Evolutionary conservation across 371 early-diverging fungal species (phyloP), one percentile per base, ranked within the genome.

Genomic region (Apophysomyces elegans): DNA sequence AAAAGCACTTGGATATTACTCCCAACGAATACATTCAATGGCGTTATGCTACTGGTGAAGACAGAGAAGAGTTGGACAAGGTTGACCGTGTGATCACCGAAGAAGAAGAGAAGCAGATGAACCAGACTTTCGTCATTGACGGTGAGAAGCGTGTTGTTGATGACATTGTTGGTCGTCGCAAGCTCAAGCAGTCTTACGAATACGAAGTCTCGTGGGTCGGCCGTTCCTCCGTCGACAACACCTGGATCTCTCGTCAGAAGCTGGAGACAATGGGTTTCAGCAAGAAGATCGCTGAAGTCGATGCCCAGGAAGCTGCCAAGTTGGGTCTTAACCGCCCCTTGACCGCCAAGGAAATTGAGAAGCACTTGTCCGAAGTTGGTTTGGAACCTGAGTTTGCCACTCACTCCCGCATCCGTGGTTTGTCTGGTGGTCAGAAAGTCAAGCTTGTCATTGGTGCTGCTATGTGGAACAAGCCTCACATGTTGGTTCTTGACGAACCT

Each of bases 341-440:
- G 69, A 86, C 89, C 37, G 73, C 83, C 50, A 82, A 79, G 66
- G 87, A 89, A 71, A 87, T 88, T 38, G 87, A 88, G 72, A 88
- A 87, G 79, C 91, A 90, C 71, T 72, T 90, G 73, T 73, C 61
- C 5, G 91, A 90, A 67, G 76, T 90, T 63, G 91, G 91, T 70
- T 78, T 89, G 47, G 86, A 87, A 12, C 81, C 90, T 57, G 90
- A 90, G 62, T 88, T 89, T 67, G 91, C 88, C 62, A 86, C 91
- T 74, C 93, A 93, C 86, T 86, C 85, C 73, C 91, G 86, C 69
- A 92, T 93, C 81, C 86, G 86, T 78, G 92, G 91, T 81, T 85
- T 96, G 21, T 93, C 93, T 64, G 96, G 95, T 76, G 95, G 96
- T 62, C 95, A 96, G 74, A 96, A 96, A 85, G 93, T 91, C 77